These are phyloP conservation scores for Plenodomus tracheiphilus DNA, from an alignment of 2,329 filamentous ascomycete genomes.

Conservation along the genomic window DNA sequence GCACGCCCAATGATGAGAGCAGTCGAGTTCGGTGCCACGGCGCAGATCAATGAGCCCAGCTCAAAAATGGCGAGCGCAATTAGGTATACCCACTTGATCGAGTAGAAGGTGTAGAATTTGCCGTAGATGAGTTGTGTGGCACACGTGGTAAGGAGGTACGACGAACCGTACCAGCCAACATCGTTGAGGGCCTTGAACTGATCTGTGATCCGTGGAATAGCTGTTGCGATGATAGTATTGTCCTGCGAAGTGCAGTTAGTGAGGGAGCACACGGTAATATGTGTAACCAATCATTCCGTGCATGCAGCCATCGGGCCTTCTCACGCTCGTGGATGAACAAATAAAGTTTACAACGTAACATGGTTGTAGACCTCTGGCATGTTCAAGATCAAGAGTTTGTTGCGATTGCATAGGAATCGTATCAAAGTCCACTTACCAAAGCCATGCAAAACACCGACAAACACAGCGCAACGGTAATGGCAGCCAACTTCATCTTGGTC, in stretches of 20 bases:
- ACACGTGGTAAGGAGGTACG: conserved; percentile 49
- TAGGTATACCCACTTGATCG: conserved; percentile 53
- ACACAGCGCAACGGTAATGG: conserved; percentile 40
- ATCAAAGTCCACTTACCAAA: conserved; percentile 25
- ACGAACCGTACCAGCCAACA: conserved; percentile 51
- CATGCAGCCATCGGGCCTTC: not conserved
- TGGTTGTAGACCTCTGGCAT: too few species aligned
- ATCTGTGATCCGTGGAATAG: conserved; percentile 54
- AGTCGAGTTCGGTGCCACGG: conserved; percentile 53
- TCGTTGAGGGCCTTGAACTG: conserved; percentile 52
- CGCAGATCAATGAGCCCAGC: conserved; percentile 57
- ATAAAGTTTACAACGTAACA: too few species aligned
- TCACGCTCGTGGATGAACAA: not conserved
- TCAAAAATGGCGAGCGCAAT: conserved; percentile 54
- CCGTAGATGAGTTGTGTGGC: conserved; percentile 46
- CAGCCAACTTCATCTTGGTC: conserved; percentile 35
- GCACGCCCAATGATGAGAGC: conserved; percentile 57
- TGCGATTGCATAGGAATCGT: not conserved
- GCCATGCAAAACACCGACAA: conserved; percentile 46
- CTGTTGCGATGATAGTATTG: conserved; percentile 55
- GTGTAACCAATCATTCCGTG: too few species aligned
- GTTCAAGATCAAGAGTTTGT: too few species aligned
- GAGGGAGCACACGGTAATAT: not conserved
- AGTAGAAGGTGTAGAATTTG: conserved; percentile 53
- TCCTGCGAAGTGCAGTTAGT: conserved; percentile 31